phyloP scores from a whole-genome alignment of 2,329 filamentous ascomycete genomes.

The Juglanconis sp. region DNA sequence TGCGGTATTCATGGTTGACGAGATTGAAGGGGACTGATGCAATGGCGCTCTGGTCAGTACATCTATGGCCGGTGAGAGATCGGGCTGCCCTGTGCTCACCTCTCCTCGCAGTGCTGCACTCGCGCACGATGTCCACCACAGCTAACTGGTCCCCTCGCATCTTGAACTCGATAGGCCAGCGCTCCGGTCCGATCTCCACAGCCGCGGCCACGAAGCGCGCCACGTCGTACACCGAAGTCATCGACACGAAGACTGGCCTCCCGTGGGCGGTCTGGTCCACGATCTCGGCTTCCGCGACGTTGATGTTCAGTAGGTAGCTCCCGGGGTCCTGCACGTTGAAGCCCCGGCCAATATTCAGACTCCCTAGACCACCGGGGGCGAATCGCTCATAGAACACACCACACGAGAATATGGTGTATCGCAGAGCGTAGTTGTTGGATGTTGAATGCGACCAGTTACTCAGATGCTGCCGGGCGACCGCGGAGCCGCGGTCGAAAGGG shows the following conservation, averaged over 20 bases:
- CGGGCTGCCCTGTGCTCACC: conserved; percentile 31
- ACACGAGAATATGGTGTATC: conserved; percentile 69
- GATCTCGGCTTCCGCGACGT: conserved; percentile 55
- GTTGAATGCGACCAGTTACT: conserved; percentile 44
- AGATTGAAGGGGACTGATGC: conserved; percentile 37
- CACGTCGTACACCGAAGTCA: conserved; percentile 69
- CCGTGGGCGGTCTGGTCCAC: conserved; percentile 52
- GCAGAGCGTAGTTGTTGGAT: conserved; percentile 42
- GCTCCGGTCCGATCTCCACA: conserved; percentile 55
- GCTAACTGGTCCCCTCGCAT: conserved; percentile 66
- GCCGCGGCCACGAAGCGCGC: conserved; percentile 69
- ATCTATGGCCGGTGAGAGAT: conserved; percentile 17
- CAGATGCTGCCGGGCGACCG: conserved; percentile 54
- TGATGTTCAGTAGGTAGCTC: conserved; percentile 64
- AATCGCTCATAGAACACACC: conserved; percentile 76
- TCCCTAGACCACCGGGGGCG: conserved; percentile 61
- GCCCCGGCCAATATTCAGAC: conserved; percentile 56
- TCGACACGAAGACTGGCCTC: conserved; percentile 52
- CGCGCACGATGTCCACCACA: conserved; percentile 55
- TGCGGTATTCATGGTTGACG: conserved; percentile 34
- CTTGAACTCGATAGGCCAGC: conserved; percentile 66
- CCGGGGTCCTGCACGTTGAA: conserved; percentile 55
- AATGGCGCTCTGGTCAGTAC: conserved; percentile 20
- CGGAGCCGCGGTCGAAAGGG: conserved; percentile 58
- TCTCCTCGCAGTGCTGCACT: conserved; percentile 48